A percentile compares a stretch with the other conserved stretches of the same genome.
Evolutionary conservation across 2,329 filamentous ascomycete species (phyloP).

Genomic region (Microcyclospora tardicrescens): DNA sequence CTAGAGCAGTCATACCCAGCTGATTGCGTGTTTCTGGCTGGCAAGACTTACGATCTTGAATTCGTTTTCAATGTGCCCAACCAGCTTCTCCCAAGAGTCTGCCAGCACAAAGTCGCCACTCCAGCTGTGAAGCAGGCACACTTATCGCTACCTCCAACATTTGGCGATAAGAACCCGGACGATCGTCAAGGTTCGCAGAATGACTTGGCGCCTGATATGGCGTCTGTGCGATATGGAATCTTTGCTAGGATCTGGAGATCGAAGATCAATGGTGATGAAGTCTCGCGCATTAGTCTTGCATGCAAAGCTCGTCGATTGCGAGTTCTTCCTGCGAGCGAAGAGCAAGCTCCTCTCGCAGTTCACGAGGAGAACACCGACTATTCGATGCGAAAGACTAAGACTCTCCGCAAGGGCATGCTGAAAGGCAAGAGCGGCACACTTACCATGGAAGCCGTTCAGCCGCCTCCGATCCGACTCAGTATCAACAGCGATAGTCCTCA

Average conservation of each 20-base stretch:
- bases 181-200: conserved; percentile 37
- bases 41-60: conserved; percentile 44
- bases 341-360: conserved; percentile 46
- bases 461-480: conserved; percentile 41
- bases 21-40: conserved; percentile 41
- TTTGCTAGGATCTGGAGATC: conserved; percentile 24
- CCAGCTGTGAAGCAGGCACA: conserved; percentile 43
- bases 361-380: conserved; percentile 38
- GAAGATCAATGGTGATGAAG: conserved; percentile 32
- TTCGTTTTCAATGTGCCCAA: conserved; percentile 53
- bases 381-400: conserved; percentile 44
- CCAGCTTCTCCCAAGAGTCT: conserved; percentile 46
- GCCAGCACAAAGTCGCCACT: conserved; percentile 40
- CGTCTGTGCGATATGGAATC: conserved; percentile 45
- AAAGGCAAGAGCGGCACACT: conserved; percentile 46
- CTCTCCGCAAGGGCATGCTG: conserved; percentile 46
- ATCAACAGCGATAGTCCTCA: conserved; percentile 25
- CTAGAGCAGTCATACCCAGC: conserved; percentile 40
- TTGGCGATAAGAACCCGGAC: conserved; percentile 43
- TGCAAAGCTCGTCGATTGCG: conserved; percentile 44
- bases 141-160: conserved; percentile 45
- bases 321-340: conserved; percentile 45
- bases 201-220: conserved; percentile 51
- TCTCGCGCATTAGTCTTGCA: conserved; percentile 31
- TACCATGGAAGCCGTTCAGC: conserved; percentile 45